Evolutionary conservation across 2,329 filamentous ascomycete species (phyloP), one percentile per base, ranked within the genome.

Genomic region (Monosporascus sp.): DNA sequence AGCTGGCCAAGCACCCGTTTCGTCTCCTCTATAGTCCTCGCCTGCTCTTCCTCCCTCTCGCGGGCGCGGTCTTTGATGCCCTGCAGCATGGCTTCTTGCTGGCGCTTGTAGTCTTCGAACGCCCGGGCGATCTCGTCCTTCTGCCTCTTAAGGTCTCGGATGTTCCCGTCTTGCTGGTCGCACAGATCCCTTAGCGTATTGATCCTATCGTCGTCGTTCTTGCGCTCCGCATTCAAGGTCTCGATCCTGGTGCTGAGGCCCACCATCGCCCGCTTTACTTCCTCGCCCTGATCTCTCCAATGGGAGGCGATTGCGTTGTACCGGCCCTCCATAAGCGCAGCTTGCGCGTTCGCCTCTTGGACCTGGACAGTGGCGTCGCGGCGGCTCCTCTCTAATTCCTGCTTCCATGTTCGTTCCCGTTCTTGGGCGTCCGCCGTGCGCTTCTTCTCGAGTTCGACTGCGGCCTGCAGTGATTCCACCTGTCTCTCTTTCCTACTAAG

Each of bases 401-500:
- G 78, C 62, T 74, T 83, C 84, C 78, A 89, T 57, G 59, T 79
- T 62, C 68, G 78, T 63, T 89, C 85, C 31, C 81, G 77, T 49
- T 78, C 76, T 56, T 81, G 76, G 5, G 87, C 85, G 20, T 77
- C 76, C 22, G 75, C 71, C 3, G 87, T 76, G 57, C 83, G 80
- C 60, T 80, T 77, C 65, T 81, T 80, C 70, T 91, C 88, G 2
- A 76, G 68, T 41, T 87, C 84, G 27, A 90, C 74, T 18, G 82
- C 75, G 8, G 78, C 75, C 61, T 85, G 84, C 54, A 90, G 68
- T 45, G 84, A 82, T 58, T 88, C 85, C 43, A 91, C 81, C 66
- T 90, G 88, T 14, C 88, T 80, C 64, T 91, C 88, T 64, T 89
- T 88, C 53, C 88, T 78, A 53, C 84, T 81, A 27, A 92, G 76